Evolutionary conservation across 2,329 filamentous ascomycete genomes (phyloP).

Genomic region (Calonectria honghensis): DNA sequence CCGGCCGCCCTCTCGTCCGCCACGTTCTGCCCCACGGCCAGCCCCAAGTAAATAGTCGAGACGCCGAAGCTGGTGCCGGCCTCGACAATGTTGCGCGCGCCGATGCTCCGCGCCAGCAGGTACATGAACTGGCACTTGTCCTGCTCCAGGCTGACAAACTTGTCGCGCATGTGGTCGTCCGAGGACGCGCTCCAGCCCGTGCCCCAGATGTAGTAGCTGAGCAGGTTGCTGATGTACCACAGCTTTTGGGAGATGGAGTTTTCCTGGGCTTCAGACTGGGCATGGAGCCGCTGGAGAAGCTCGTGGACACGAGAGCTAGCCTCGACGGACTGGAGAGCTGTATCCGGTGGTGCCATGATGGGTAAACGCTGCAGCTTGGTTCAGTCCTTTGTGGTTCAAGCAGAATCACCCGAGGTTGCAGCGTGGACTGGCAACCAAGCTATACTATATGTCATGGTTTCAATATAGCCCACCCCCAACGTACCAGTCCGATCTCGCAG

Average conservation of each 20-base stretch:
- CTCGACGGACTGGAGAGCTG: constrained; percentile 49
- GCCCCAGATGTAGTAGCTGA: constrained; percentile 52
- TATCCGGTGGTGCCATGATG: constrained; percentile 47
- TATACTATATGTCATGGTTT: background rate
- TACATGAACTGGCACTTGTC: constrained; percentile 77
- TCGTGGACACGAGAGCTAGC: constrained; percentile 53
- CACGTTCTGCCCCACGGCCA: constrained; percentile 73
- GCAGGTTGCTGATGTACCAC: constrained; percentile 53
- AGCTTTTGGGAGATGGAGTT: constrained; percentile 50
- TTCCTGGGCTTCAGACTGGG: constrained; percentile 54
- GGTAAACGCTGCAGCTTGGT: too few relatives aligned
- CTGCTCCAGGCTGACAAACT: constrained; percentile 76
- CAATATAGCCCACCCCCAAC: background rate
- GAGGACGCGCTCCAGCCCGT: constrained; percentile 47
- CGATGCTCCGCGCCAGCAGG: constrained; percentile 68
- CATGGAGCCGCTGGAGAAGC: constrained; percentile 54
- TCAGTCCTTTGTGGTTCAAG: background rate
- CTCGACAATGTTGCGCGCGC: constrained; percentile 74
- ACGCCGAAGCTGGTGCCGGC: constrained; percentile 78
- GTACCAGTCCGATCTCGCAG: constrained; percentile 44
- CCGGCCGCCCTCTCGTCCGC: constrained; percentile 39
- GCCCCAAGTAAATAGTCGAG: constrained; percentile 77
- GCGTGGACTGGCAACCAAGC: too few relatives aligned
- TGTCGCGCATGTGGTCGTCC: constrained; percentile 69
- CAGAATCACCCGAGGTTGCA: background rate